Conservation (phyloP, 768 basidiomycete genomes). For the Chalciporus pseudorubinellus region DNA sequence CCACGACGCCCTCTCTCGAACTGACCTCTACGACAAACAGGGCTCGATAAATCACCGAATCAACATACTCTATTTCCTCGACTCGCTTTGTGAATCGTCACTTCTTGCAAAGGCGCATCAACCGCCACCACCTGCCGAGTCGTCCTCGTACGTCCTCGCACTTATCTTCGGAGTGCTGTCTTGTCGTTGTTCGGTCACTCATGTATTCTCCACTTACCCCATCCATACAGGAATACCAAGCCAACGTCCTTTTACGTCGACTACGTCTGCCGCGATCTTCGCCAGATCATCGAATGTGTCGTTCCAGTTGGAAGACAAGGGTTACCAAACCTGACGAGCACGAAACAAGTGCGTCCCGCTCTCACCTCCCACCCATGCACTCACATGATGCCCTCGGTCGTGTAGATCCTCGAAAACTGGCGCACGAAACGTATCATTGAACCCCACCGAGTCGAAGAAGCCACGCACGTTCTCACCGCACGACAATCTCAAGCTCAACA, state of each 20-base stretch:
- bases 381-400: no score
- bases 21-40: conserved; percentile 34
- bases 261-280: conserved; percentile 75
- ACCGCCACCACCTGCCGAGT: conserved; percentile 29
- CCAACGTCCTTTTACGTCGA: conserved; percentile 66
- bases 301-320: conserved; percentile 88
- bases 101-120: conserved; percentile 61
- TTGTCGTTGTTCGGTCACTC: no score
- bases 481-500: conserved; percentile 35
- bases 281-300: conserved; percentile 76
- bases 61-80: conserved; percentile 89
- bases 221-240: conserved; percentile 30
- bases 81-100: conserved; percentile 80
- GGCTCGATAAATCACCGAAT: conserved; percentile 89
- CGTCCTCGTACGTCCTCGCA: conserved; percentile 18
- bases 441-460: conserved; percentile 72
- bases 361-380: no score
- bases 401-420: conserved; percentile 90
- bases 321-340: conserved; percentile 81
- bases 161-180: no score
- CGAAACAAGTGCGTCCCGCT: conserved; percentile 69
- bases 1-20: neutral
- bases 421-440: conserved; percentile 81
- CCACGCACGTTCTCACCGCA: conserved; percentile 52
- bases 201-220: no score